Evolutionary conservation across 768 basidiomycete genomes (phyloP).

Genomic region (Termitomyces sp.): DNA sequence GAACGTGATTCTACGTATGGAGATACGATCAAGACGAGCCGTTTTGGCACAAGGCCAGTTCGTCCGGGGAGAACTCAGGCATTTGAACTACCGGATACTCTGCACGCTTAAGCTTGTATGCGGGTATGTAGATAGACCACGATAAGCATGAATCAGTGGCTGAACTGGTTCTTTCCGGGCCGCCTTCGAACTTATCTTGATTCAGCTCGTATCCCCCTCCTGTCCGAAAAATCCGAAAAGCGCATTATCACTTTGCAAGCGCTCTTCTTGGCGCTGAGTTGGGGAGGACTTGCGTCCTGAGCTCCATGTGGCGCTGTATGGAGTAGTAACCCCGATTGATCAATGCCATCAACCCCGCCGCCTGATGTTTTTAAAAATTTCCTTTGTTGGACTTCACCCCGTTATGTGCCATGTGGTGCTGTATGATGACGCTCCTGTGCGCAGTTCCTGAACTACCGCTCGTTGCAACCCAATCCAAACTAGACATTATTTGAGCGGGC

Average conservation of each 20-base stretch:
- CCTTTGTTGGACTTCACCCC: neutral
- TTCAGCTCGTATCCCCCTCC: neutral
- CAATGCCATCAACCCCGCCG: too few species aligned
- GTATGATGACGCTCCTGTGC: neutral
- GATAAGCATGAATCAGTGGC: neutral
- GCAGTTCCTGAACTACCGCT: neutral
- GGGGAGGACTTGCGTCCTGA: neutral
- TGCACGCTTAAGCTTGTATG: neutral
- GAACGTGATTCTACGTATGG: neutral
- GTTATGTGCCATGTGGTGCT: neutral
- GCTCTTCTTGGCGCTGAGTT: neutral
- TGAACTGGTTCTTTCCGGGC: too few species aligned
- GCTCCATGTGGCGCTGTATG: neutral
- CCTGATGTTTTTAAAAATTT: neutral
- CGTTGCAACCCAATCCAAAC: neutral
- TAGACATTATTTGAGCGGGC: neutral
- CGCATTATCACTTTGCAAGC: neutral
- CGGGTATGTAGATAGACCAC: neutral
- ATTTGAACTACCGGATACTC: neutral
- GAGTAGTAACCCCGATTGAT: neutral
- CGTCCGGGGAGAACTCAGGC: neutral
- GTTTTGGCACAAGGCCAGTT: neutral
- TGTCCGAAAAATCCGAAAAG: neutral
- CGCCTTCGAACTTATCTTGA: neutral
- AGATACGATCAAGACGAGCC: neutral